Conservation (phyloP, 306 rosid species). For the Quercus cerris region DNA sequence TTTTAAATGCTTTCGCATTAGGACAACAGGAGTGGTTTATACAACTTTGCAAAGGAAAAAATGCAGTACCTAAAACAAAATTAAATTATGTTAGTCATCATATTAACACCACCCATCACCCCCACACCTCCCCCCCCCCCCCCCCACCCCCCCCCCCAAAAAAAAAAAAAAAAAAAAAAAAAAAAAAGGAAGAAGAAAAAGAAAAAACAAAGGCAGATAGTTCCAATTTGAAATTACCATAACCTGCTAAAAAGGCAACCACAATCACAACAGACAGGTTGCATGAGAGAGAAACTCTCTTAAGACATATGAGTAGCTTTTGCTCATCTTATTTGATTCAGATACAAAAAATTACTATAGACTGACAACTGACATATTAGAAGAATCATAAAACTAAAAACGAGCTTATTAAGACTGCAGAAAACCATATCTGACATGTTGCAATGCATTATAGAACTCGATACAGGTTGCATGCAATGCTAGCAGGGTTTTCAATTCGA, state of each 20-base stretch:
- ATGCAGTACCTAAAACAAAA: conserved; percentile 70
- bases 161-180: neutral
- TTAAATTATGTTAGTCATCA: neutral
- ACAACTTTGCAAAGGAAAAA: conserved; percentile 91
- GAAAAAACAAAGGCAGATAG: neutral
- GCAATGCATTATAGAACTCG: neutral
- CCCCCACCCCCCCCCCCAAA: neutral
- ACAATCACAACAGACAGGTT: neutral
- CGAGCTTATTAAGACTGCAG: neutral
- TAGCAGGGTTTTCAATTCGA: neutral
- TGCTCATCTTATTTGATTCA: neutral
- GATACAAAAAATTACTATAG: neutral
- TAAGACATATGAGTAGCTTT: neutral
- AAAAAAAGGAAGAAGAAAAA: neutral
- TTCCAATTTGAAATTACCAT: neutral
- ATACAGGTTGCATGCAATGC: neutral
- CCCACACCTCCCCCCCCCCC: neutral
- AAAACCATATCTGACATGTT: neutral
- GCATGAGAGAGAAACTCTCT: neutral
- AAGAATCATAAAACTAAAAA: neutral
- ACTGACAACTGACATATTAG: neutral
- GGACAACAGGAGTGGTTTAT: conserved; percentile 95
- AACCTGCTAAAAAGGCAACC: neutral
- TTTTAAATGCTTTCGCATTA: conserved; percentile 89
- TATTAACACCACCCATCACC: neutral